A percentile compares a stretch with the other conserved stretches of the same genome.
Conservation (phyloP, 1,284 basidiomycete genomes). For the Fistulinella staudtii region DNA sequence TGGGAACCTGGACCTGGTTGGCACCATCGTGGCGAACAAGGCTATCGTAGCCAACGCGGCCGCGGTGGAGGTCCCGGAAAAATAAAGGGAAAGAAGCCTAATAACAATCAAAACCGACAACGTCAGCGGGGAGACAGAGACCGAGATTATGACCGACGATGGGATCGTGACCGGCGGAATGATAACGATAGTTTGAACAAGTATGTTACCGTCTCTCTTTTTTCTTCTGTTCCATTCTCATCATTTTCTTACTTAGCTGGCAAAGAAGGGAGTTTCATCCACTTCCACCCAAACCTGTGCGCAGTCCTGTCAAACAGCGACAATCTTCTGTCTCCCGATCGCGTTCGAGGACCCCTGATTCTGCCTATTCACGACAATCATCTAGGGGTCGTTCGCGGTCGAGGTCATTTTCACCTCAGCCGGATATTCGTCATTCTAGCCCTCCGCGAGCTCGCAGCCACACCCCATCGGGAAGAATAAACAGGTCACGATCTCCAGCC, state of each 20-base stretch:
- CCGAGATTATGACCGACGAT: constrained; percentile 38
- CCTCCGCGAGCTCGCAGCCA: constrained; percentile 35
- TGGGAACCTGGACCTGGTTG: constrained; percentile 66
- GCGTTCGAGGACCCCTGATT: constrained; percentile 58
- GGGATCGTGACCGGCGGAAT: constrained; percentile 57
- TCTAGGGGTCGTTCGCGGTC: constrained; percentile 63
- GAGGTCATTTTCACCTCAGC: constrained; percentile 53
- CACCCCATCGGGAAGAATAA: constrained; percentile 32
- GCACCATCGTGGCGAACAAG: constrained; percentile 41
- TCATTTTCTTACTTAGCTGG: constrained; percentile 40
- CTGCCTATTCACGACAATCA: constrained; percentile 59
- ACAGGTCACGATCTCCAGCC: constrained; percentile 36
- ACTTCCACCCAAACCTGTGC: constrained; percentile 34
- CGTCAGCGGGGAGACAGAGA: constrained; percentile 52
- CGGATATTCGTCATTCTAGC: constrained; percentile 48
- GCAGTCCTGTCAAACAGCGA: constrained; percentile 32
- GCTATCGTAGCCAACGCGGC: constrained; percentile 37
- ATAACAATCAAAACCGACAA: constrained; percentile 37
- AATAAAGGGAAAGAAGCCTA: constrained; percentile 36
- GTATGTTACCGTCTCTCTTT: constrained; percentile 37
- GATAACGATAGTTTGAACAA: constrained; percentile 69
- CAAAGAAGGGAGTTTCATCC: constrained; percentile 43
- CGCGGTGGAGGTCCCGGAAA: constrained; percentile 35
- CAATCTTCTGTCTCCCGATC: constrained; percentile 49
- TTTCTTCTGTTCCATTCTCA: neutral